Evolutionary conservation across 768 basidiomycete species (phyloP).

Genomic region (Filobasidium wieringae): DNA sequence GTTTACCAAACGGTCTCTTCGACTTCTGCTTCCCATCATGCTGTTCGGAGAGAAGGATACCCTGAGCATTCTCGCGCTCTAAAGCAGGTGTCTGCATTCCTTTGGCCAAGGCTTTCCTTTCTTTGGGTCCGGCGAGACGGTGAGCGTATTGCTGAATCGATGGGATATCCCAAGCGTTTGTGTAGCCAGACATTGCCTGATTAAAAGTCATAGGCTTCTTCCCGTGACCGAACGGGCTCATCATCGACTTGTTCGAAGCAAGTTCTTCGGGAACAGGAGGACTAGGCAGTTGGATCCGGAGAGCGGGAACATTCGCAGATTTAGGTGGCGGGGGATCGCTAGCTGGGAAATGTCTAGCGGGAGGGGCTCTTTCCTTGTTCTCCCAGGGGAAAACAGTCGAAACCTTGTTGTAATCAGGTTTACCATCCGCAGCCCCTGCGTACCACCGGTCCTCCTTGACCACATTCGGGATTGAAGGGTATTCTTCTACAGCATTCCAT

Average conservation of each 20-base stretch:
- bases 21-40: not conserved
- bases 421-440: constrained; percentile 34
- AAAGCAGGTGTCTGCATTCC: constrained; percentile 1
- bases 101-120: not conserved
- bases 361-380: constrained; percentile 30
- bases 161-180: constrained; percentile 74
- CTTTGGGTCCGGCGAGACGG: constrained; percentile 26
- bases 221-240: constrained; percentile 41
- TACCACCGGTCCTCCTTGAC: constrained; percentile 64
- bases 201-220: constrained; percentile 46
- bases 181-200: constrained; percentile 44
- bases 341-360: constrained; percentile 32
- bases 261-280: not conserved
- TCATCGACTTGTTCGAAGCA: not conserved
- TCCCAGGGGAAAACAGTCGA: constrained; percentile 94
- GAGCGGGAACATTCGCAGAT: not conserved
- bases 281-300: not conserved
- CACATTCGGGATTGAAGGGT: constrained; percentile 56
- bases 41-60: not conserved
- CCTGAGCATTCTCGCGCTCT: constrained; percentile 1
- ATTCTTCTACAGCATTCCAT: constrained; percentile 17
- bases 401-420: constrained; percentile 61
- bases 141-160: constrained; percentile 66
- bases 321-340: constrained; percentile 40
- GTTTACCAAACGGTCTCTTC: not conserved